These are phyloP conservation scores for Trifolium pratense DNA, from an alignment of 306 rosid genomes.

Conservation along the genomic window DNA sequence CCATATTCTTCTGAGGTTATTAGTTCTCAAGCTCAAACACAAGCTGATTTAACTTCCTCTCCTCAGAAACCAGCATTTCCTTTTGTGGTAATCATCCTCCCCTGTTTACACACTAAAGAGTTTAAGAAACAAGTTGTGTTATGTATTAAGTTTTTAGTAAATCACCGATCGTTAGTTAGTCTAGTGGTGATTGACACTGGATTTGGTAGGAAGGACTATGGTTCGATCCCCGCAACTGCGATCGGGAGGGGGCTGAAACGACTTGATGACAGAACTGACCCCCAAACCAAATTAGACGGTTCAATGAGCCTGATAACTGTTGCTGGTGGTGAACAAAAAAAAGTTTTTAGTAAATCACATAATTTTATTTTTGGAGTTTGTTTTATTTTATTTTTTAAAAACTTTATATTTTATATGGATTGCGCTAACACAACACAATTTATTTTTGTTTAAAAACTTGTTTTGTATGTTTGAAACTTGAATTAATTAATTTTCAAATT, in stretches of 20 bases:
- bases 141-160: no score
- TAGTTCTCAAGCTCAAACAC: conserved; percentile 30
- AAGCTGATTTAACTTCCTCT: conserved; percentile 39
- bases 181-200: no score
- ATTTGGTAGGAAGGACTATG: no score
- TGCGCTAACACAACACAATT: no score
- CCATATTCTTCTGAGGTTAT: conserved; percentile 15
- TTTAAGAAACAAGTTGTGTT: background rate
- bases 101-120: background rate
- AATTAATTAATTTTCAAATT: background rate
- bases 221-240: no score
- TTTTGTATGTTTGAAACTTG: background rate
- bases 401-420: no score
- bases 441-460: background rate
- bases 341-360: background rate
- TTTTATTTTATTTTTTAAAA: background rate
- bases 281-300: no score
- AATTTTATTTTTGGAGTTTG: background rate
- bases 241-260: no score
- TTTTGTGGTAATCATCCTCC: conserved; percentile 43
- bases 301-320: no score
- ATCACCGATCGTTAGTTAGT: no score
- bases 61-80: conserved; percentile 50
- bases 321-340: no score
- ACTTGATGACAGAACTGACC: no score